Evolutionary conservation across 805 yeast species (phyloP).

Genomic region (Yamadazyma scolyti): DNA sequence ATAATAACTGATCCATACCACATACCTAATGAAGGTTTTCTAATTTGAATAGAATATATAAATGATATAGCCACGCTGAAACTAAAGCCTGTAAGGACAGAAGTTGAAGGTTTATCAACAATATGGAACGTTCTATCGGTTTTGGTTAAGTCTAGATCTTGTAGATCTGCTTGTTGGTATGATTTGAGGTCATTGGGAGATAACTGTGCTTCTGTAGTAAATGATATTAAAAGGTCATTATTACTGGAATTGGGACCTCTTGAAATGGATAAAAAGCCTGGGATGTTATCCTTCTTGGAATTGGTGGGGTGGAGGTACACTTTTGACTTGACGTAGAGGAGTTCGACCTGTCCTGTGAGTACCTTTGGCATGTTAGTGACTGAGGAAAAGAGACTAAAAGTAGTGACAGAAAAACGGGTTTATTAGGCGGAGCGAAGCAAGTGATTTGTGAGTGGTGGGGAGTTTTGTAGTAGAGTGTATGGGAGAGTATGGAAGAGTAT

Average conservation of each 20-base stretch:
- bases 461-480: too few species aligned
- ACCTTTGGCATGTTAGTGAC: slow-evolving; percentile 4
- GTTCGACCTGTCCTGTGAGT: slow-evolving; percentile 37
- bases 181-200: slow-evolving; percentile 41
- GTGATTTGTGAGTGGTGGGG: too few species aligned
- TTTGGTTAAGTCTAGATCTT: slow-evolving; percentile 16
- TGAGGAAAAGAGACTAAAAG: slow-evolving; percentile 1
- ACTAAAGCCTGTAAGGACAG: slow-evolving; percentile 59
- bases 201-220: slow-evolving; percentile 58
- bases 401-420: neutral
- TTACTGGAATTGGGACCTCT: slow-evolving; percentile 49
- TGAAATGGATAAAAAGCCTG: slow-evolving; percentile 71
- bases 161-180: slow-evolving; percentile 50
- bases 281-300: slow-evolving; percentile 67
- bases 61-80: slow-evolving; percentile 59
- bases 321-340: slow-evolving; percentile 57
- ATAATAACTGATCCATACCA: slow-evolving; percentile 89
- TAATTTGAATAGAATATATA: slow-evolving; percentile 74
- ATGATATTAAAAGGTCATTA: slow-evolving; percentile 59
- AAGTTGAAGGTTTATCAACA: slow-evolving; percentile 50
- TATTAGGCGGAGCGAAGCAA: too few species aligned
- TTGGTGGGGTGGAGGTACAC: slow-evolving; percentile 83
- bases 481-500: too few species aligned
- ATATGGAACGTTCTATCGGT: slow-evolving; percentile 10
- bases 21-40: slow-evolving; percentile 82